Evolutionary conservation across 345 rosid species (phyloP).

Genomic region (Moricandia moricandioides): DNA sequence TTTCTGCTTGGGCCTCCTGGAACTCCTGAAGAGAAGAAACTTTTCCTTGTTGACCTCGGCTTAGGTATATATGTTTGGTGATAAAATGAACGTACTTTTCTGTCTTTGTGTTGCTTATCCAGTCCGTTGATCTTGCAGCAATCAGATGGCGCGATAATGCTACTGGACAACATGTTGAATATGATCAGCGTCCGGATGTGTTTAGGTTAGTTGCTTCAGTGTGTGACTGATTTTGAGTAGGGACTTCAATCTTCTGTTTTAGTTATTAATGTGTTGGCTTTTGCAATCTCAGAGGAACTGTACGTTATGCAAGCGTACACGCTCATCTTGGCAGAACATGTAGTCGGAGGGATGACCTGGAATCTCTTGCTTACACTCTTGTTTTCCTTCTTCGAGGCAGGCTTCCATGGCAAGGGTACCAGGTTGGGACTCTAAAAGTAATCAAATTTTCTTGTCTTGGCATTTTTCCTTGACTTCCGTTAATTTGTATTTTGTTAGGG

Average conservation of each 20-base stretch:
- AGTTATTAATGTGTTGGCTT: neutral
- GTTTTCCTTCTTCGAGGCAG: constrained; percentile 97
- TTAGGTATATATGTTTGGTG: constrained; percentile 50
- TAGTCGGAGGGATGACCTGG: constrained; percentile 94
- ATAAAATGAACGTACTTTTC: neutral
- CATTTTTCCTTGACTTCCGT: neutral
- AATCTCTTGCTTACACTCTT: constrained; percentile 97
- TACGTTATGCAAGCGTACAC: constrained; percentile 96
- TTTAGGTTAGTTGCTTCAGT: constrained; percentile 55
- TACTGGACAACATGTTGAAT: constrained; percentile 85
- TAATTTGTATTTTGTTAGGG: constrained; percentile 52
- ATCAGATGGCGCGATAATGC: constrained; percentile 82
- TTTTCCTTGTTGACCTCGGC: constrained; percentile 91
- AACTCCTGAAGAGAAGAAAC: constrained; percentile 80
- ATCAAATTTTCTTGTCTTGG: neutral
- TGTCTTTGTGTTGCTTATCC: constrained; percentile 21
- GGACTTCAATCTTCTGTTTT: neutral
- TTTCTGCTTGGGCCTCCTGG: constrained; percentile 89
- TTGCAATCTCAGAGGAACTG: constrained; percentile 76
- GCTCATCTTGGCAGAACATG: constrained; percentile 98
- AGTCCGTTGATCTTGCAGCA: constrained; percentile 49
- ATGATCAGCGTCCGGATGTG: constrained; percentile 98
- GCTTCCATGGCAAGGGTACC: constrained; percentile 97
- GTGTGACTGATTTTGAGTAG: constrained; percentile 9
- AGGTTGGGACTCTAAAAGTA: constrained; percentile 46